A percentile compares a stretch with the other conserved stretches of the same genome.
These are phyloP conservation scores for Plectranthus barbatus DNA, from an alignment of 257 asterid species.

Conservation along the genomic window DNA sequence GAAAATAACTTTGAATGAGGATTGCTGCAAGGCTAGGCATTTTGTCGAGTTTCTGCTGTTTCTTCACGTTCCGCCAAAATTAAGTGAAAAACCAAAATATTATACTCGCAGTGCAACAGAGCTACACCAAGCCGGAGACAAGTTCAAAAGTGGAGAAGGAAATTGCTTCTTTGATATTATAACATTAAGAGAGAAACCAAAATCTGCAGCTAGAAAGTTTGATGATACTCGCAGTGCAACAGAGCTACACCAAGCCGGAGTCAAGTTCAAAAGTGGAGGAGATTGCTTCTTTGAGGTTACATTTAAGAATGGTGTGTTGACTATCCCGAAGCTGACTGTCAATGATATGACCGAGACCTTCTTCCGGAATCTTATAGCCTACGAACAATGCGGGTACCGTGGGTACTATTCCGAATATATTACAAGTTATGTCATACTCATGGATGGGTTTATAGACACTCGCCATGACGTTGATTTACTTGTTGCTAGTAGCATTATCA, in stretches of 20 bases:
- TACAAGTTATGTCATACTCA: constrained; percentile 20
- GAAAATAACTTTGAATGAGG: background rate
- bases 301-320: constrained; percentile 9
- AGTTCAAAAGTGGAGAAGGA: too few species aligned
- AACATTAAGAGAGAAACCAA: too few species aligned
- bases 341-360: constrained; percentile 17
- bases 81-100: too few species aligned
- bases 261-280: background rate
- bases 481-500: background rate
- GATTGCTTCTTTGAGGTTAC: constrained; percentile 1
- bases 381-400: constrained; percentile 7
- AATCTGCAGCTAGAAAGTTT: background rate
- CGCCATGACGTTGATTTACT: constrained; percentile 15
- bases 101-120: too few species aligned
- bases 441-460: constrained; percentile 24
- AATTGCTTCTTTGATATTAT: too few species aligned
- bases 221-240: constrained; percentile 14
- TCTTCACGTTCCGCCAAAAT: constrained; percentile 5
- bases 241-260: constrained; percentile 19
- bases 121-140: too few species aligned
- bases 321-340: background rate
- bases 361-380: constrained; percentile 19
- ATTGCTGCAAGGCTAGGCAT: too few species aligned
- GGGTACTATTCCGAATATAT: constrained; percentile 6
- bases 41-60: too few species aligned